phyloP scores from a whole-genome alignment of 805 yeast genomes.

The Pichia sporocuriosa region DNA sequence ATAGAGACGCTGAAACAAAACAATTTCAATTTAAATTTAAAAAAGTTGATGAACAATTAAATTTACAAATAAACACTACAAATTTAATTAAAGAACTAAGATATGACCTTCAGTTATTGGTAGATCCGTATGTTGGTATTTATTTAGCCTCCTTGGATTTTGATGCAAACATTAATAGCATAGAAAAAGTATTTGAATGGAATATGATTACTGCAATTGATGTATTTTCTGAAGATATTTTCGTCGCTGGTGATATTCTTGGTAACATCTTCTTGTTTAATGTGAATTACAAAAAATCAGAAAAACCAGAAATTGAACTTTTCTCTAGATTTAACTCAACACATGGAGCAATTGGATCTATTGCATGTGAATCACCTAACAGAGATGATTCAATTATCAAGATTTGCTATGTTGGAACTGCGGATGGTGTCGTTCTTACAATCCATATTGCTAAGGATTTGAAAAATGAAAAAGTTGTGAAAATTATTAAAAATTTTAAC shows the following conservation, averaged over 20 bases:
- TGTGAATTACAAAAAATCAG: neutral
- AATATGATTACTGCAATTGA: slow-evolving; percentile 10
- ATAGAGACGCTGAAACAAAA: neutral
- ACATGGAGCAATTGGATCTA: slow-evolving; percentile 9
- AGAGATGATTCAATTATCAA: neutral
- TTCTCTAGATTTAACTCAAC: slow-evolving; percentile 5
- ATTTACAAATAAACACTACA: neutral
- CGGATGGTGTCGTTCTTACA: slow-evolving; percentile 12
- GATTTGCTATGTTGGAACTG: slow-evolving; percentile 15
- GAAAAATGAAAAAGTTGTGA: neutral
- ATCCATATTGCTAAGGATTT: neutral
- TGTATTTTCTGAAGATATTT: slow-evolving; percentile 12
- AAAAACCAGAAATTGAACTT: neutral
- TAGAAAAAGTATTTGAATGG: slow-evolving; percentile 6
- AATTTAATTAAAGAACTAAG: neutral
- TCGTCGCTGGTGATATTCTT: slow-evolving; percentile 21
- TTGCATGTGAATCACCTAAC: neutral
- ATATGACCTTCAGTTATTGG: slow-evolving; percentile 10
- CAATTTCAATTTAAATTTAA: slow-evolving; percentile 1
- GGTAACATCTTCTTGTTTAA: slow-evolving; percentile 20
- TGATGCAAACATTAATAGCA: neutral
- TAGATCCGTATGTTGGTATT: slow-evolving; percentile 21
- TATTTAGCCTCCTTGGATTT: slow-evolving; percentile 11
- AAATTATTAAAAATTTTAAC: no score
- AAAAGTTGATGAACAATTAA: neutral